phyloP scores from a whole-genome alignment of 768 basidiomycete genomes.

The Lepiota brunneoincarnata region DNA sequence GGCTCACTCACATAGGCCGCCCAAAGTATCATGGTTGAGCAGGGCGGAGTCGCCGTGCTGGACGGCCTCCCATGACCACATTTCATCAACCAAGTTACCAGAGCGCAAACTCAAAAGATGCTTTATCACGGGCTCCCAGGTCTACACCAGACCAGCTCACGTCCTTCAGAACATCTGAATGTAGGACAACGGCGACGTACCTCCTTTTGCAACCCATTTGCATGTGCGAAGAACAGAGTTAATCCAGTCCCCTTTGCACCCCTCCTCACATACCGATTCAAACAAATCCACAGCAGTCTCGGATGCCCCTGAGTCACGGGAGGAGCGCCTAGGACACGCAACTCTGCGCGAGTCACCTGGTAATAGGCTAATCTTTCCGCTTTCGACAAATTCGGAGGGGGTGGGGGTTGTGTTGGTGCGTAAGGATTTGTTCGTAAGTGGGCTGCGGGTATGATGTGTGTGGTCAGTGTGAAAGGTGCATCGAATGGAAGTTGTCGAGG shows the following conservation, averaged over 20 bases:
- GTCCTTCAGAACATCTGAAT: background rate
- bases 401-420: conserved; percentile 36
- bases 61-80: conserved; percentile 83
- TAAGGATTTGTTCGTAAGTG: conserved; percentile 44
- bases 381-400: conserved; percentile 27
- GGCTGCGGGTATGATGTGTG: conserved; percentile 56
- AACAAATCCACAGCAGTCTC: conserved; percentile 59
- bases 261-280: conserved; percentile 65
- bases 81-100: conserved; percentile 48
- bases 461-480: conserved; percentile 41
- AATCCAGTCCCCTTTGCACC: conserved; percentile 38
- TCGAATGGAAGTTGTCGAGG: conserved; percentile 31
- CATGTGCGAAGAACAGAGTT: conserved; percentile 78
- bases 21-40: conserved; percentile 60
- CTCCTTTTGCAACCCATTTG: conserved; percentile 89
- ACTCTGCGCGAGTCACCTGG: conserved; percentile 18
- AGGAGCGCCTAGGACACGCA: conserved; percentile 29
- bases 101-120: conserved; percentile 45
- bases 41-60: conserved; percentile 86
- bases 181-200: conserved; percentile 34
- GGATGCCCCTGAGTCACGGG: conserved; percentile 36
- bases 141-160: conserved; percentile 38
- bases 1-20: conserved; percentile 1
- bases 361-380: conserved; percentile 26
- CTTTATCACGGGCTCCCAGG: conserved; percentile 71